Evolutionary conservation across 192 early-diverging fungal species (phyloP), one percentile per base, ranked within the genome.

Genomic region (Backusella psychrophila): DNA sequence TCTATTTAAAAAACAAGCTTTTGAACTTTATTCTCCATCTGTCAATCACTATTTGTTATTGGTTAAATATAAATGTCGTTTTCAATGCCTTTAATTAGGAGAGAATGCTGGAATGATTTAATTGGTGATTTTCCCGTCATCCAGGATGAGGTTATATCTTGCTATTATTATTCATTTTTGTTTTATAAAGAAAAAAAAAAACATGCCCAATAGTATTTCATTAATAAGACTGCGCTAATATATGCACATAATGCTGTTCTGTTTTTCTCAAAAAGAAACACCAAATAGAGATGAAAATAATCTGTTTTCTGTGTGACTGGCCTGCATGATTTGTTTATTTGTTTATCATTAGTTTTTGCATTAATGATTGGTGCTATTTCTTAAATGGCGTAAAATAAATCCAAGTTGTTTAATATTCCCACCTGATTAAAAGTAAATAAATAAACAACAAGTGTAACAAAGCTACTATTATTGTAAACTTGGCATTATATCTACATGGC

Each of bases 371-470:
- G 56, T 63, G 53, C 21, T 56, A 56, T 56, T 56, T 63, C 56
- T 63, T 63, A 26, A 29, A 14, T 63, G 56, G 56, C 56, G 56
- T 63, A 63, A 63, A 26, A 53, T 21, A 29, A 21, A 12, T 23
- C 21, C 11, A 63, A 31, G 9, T 14, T 63, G 23, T 14, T 29
- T 29, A 63, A 63, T 29, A 29, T 63, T 63, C 56, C 56, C 56
- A 63, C 56, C 56, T 63, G 56, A 63, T 63, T 63, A 29, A 63
- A 56, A 56, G 19, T 56, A 56, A 56, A n/a, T 49, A 49, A 49
- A 49, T 49, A 49, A 49, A 49, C n/a, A 49, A n/a, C 15, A 21
- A n/a, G 46, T 49, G 46, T 49, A 49, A 49, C 46, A n/a, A 49
- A 6, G 15, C 4, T 7, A 49, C 46, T 49, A 49, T 44, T 44